Percentiles rank a stretch among this genome's conserved stretches.
Evolutionary conservation across 1,139 yeast genomes (phyloP).

Genomic region (Suhomyces taliae): DNA sequence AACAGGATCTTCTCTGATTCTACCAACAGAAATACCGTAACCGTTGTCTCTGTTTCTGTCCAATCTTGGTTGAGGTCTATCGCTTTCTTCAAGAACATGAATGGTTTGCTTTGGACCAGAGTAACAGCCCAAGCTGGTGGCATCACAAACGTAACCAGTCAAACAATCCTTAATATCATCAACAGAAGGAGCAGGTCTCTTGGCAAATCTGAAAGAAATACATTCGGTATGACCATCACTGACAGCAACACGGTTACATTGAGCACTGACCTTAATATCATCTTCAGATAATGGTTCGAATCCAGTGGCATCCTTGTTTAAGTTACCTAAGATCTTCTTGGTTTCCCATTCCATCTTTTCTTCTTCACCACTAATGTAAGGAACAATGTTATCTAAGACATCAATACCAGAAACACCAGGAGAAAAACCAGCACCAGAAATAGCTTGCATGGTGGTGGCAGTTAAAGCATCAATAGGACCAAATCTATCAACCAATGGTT

Average conservation of each 20-base stretch:
- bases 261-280: constrained; percentile 86
- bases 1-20: constrained; percentile 90
- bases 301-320: constrained; percentile 53
- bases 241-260: constrained; percentile 95
- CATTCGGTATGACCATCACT: constrained; percentile 98
- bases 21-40: constrained; percentile 92
- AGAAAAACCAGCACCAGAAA: constrained; percentile 97
- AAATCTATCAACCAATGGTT: constrained; percentile 82
- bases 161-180: constrained; percentile 75
- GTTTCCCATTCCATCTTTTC: constrained; percentile 99
- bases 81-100: constrained; percentile 85
- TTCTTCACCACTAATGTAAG: constrained; percentile 95
- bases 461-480: constrained; percentile 89
- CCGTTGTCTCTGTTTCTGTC: constrained; percentile 96
- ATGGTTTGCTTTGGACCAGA: constrained; percentile 94
- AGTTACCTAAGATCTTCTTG: constrained; percentile 79
- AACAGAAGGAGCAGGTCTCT: constrained; percentile 80
- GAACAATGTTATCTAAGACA: constrained; percentile 89
- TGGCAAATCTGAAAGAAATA: constrained; percentile 79
- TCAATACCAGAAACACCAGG: constrained; percentile 98
- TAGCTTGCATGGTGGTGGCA: constrained; percentile 93
- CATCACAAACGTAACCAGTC: constrained; percentile 80
- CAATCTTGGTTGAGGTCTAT: constrained; percentile 97
- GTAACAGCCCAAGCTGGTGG: constrained; percentile 70
- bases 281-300: constrained; percentile 65